Percentiles rank a stretch among this genome's conserved stretches.
Evolutionary conservation across 208 protist genomes (phyloP).

Genomic region (Crithidia brevicula): DNA sequence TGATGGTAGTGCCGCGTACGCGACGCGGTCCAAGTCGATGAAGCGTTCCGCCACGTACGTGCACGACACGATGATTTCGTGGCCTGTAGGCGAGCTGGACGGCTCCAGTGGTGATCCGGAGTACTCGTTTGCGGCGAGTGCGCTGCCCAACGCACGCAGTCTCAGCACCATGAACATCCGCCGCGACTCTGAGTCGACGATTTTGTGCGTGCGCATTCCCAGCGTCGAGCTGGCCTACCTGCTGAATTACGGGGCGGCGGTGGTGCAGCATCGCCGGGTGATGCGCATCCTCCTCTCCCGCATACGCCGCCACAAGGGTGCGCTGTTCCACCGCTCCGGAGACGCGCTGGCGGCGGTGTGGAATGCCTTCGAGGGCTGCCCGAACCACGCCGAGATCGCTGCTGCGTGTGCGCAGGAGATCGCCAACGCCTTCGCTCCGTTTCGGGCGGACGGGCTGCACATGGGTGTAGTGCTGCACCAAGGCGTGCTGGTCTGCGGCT

Average conservation of each 20-base stretch:
- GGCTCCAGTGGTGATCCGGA: neutral
- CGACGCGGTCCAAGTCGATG: neutral
- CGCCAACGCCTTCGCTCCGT: slow-evolving; percentile 48
- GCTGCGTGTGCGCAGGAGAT: slow-evolving; percentile 78
- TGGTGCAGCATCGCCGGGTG: slow-evolving; percentile 71
- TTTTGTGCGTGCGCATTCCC: slow-evolving; percentile 66
- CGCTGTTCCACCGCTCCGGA: slow-evolving; percentile 73
- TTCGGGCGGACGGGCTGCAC: slow-evolving; percentile 63
- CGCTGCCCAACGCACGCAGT: neutral
- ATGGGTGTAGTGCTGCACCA: slow-evolving; percentile 83
- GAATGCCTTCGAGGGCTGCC: slow-evolving; percentile 86
- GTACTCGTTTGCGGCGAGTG: neutral
- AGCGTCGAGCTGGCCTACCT: slow-evolving; percentile 72
- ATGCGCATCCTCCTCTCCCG: slow-evolving; percentile 75
- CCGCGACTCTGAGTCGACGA: slow-evolving; percentile 58
- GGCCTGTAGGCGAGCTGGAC: slow-evolving; percentile 10
- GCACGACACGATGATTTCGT: neutral
- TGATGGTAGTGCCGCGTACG: neutral
- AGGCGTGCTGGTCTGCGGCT: slow-evolving; percentile 80
- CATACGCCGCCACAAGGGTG: slow-evolving; percentile 75
- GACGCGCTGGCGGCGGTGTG: slow-evolving; percentile 77
- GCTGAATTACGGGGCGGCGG: slow-evolving; percentile 60
- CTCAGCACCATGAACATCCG: slow-evolving; percentile 59
- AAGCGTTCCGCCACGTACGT: neutral
- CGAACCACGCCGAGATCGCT: slow-evolving; percentile 72